phyloP scores from a whole-genome alignment of 176 grass and related monocot species.

The Paspalum vaginatum region DNA sequence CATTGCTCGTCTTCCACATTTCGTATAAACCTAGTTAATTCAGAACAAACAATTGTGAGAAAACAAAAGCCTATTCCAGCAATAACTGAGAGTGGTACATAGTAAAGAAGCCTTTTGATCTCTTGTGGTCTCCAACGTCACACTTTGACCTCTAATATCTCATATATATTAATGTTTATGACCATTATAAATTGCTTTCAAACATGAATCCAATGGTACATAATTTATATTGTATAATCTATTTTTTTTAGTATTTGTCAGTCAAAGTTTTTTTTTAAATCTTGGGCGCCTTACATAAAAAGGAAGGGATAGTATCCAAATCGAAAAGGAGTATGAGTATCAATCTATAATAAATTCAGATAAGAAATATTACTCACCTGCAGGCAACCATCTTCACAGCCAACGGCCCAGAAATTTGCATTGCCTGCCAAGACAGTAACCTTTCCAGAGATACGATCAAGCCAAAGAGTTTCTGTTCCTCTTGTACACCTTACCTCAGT shows the following conservation, averaged over 20 bases:
- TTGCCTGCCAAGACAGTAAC: conserved; percentile 94
- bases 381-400: conserved; percentile 89
- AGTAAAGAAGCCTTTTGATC: neutral
- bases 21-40: conserved; percentile 81
- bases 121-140: neutral
- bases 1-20: conserved; percentile 79
- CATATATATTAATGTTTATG: neutral
- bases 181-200: neutral
- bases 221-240: neutral
- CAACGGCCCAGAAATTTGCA: conserved; percentile 90
- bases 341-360: neutral
- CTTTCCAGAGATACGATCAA: conserved; percentile 82
- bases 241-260: neutral
- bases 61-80: conserved; percentile 14
- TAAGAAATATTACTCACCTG: conserved; percentile 61
- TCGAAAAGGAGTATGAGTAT: no score
- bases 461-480: conserved; percentile 80
- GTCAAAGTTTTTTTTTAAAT: no score
- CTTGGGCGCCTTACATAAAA: neutral
- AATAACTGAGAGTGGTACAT: neutral
- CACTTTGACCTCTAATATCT: neutral
- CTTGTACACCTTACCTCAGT: conserved; percentile 74
- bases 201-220: neutral
- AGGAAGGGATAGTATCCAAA: neutral
- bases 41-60: conserved; percentile 13